Base-by-base conservation (phyloP, 768 basidiomycete species). In the Epithele typhae region DNA sequence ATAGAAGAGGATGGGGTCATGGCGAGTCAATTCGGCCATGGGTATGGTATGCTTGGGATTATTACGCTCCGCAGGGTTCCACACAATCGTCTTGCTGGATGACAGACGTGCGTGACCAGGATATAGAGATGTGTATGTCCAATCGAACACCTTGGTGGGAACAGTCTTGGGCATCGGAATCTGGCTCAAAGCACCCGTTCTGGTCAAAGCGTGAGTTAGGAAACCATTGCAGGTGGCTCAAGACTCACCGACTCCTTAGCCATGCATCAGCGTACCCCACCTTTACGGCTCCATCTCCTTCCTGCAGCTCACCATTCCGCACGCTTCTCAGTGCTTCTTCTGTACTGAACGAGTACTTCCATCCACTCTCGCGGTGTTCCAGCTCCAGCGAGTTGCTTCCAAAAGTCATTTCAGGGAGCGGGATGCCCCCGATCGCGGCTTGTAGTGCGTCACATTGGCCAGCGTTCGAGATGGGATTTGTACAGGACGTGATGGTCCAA, bases 1-100 rank as follows among this genome's bases (percentile, higher is more conserved):
- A 60, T 95, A 98, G 67, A 95, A 99, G n/a, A 97, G 71, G 55
- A 98, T 98, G 14, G 96, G 96, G 66, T 97, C 95, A 47, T 83
- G 90, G 22, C 88, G 79, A 9, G 84, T 86, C 24, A 98, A 78
- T 52, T 94, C 84, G 1, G 82, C 77, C 55, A 95, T 73, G 1
- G 95, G 93, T 46, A 99, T 94, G 8, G 63, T 53, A 56, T 93
- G 84, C 0, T 68, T 59, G 0, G 71, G 57, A 46, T 88, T 69
- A 25, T 76, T 70, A 1, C 77, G 67, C 53, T 88, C 78, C 4
- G 81, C 79, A 22, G 75, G 63, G 17, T 49, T 60, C 84, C 86
- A 87, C 1, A 53, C 46, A 25, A 59, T 53, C 3, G 55, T 49
- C 27, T 45, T 54, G 15, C 59, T 55, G 0, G 64, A 50, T 17